phyloP scores from a whole-genome alignment of 73 alveolate species.

The Tetrahymena borealis region DNA sequence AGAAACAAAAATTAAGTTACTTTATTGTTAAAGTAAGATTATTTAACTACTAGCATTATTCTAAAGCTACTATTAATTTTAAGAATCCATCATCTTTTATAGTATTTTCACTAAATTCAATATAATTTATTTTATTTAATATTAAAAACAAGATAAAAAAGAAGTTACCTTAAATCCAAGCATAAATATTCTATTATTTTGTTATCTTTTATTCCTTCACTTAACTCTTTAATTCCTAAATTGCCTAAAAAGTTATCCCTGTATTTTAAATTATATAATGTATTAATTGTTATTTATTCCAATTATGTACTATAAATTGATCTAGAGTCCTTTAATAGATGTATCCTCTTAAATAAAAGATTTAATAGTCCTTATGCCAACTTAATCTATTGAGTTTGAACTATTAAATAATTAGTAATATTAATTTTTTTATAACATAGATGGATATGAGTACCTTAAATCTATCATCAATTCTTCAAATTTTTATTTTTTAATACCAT shows the following conservation, averaged over 20 bases:
- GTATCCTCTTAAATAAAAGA: neutral
- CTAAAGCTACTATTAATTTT: neutral
- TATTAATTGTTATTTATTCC: neutral
- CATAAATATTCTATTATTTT: neutral
- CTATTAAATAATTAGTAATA: neutral
- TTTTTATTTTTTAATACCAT: neutral
- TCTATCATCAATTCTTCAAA: neutral
- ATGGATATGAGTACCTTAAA: neutral
- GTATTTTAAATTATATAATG: neutral
- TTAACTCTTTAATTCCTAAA: neutral
- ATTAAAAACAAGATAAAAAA: too few relatives aligned
- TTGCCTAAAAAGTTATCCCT: neutral
- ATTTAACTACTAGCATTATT: neutral
- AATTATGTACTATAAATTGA: neutral
- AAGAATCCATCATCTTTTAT: neutral
- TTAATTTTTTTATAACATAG: neutral
- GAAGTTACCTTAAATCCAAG: neutral
- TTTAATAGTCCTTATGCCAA: neutral
- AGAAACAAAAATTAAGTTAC: neutral
- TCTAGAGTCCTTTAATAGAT: neutral
- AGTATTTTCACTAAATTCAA: neutral
- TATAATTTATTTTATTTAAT: too few relatives aligned
- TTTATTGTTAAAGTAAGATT: neutral
- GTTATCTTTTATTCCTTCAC: neutral
- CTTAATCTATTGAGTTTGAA: neutral